phyloP scores from a whole-genome alignment of 495 filamentous ascomycete genomes.

The Jackrogersella multiformis region DNA sequence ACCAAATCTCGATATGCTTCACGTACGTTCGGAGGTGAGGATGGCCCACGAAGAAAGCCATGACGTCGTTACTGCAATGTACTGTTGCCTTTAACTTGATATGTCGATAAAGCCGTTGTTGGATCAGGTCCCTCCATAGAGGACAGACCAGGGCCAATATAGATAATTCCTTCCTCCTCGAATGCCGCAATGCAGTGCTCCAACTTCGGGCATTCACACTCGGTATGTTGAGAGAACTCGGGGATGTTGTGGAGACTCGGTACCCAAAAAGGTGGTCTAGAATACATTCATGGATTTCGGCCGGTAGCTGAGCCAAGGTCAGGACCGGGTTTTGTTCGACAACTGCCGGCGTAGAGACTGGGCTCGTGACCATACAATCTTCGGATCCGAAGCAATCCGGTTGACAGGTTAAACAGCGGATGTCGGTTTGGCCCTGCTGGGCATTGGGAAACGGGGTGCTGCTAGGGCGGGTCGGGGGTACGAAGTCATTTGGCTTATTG shows the following conservation, averaged over 20 bases:
- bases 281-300: conserved; percentile 76
- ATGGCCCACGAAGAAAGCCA: conserved; percentile 65
- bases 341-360: conserved; percentile 28
- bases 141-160: conserved; percentile 69
- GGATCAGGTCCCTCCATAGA: conserved; percentile 70
- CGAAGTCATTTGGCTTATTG: conserved; percentile 58
- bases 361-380: conserved; percentile 33
- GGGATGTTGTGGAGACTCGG: conserved; percentile 65
- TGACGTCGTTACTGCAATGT: conserved; percentile 63
- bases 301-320: conserved; percentile 66
- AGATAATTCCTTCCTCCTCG: conserved; percentile 70
- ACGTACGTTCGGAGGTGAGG: conserved; percentile 69
- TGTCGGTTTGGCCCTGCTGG: conserved; percentile 54
- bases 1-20: conserved; percentile 77
- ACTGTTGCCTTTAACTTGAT: conserved; percentile 77
- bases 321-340: conserved; percentile 45
- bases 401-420: conserved; percentile 52
- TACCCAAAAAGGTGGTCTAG: conserved; percentile 75
- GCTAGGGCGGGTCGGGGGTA: conserved; percentile 62
- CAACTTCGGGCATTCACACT: conserved; percentile 63
- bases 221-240: conserved; percentile 55
- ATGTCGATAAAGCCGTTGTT: conserved; percentile 75
- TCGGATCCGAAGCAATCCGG: conserved; percentile 42
- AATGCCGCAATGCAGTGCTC: conserved; percentile 72
- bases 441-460: conserved; percentile 66